Evolutionary conservation across 345 rosid genomes (phyloP).

Genomic region (Sonneratia alba): DNA sequence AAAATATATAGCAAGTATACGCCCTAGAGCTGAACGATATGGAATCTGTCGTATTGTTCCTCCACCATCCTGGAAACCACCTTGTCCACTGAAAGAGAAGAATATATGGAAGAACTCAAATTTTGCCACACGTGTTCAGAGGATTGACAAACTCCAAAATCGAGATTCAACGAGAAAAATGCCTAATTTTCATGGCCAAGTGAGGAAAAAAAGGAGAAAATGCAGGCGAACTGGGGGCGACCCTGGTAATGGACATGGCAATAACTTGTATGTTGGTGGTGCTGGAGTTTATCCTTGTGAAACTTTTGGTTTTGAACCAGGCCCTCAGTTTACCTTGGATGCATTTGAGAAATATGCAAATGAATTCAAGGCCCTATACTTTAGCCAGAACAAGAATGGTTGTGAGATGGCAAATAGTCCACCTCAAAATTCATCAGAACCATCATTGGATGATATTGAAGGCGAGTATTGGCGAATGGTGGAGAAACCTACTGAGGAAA

Average conservation of each 20-base stretch:
- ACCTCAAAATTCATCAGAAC: conserved; percentile 27
- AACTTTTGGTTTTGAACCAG: conserved; percentile 90
- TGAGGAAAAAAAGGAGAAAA: conserved; percentile 69
- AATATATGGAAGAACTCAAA: conserved; percentile 69
- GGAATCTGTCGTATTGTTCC: conserved; percentile 99
- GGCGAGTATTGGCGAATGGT: conserved; percentile 99
- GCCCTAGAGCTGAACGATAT: conserved; percentile 74
- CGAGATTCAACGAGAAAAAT: conserved; percentile 68
- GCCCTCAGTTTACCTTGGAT: conserved; percentile 72
- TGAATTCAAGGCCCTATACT: conserved; percentile 75
- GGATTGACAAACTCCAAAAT: conserved; percentile 94
- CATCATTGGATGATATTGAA: conserved; percentile 64
- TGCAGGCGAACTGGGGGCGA: conserved; percentile 53
- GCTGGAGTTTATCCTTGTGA: conserved; percentile 46
- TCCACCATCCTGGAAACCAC: conserved; percentile 94
- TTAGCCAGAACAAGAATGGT: conserved; percentile 34
- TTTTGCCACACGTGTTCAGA: conserved; percentile 89
- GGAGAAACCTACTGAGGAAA: conserved; percentile 88
- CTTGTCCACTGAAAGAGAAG: conserved; percentile 73
- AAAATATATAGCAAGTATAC: conserved; percentile 71
- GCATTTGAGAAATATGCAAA: conserved; percentile 80
- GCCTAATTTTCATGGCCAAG: conserved; percentile 36
- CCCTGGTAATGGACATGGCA: conserved; percentile 31
- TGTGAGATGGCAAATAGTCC: conserved; percentile 19
- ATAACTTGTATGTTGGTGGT: conserved; percentile 25